Evolutionary conservation across 2,329 filamentous ascomycete genomes (phyloP).

Genomic region (Domatiomyces catenatus): DNA sequence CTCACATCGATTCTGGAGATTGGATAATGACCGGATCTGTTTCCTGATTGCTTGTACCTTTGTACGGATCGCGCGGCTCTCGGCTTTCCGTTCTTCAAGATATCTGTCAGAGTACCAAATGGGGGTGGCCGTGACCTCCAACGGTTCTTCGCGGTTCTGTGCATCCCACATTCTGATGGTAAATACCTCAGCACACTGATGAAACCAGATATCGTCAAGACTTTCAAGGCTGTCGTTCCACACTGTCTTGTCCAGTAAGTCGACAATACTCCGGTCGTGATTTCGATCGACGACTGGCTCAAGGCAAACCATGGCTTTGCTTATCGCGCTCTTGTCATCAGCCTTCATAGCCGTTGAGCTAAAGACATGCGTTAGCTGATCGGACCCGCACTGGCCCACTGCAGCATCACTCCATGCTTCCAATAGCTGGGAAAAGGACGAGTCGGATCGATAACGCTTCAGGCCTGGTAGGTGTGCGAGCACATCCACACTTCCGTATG

Average conservation of each 20-base stretch:
- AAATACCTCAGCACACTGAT: conserved; percentile 39
- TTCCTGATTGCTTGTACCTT: conserved; percentile 19
- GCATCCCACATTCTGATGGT: conserved; percentile 31
- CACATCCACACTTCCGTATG: conserved; percentile 42
- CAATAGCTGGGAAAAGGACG: conserved; percentile 30
- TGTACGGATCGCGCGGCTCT: conserved; percentile 32
- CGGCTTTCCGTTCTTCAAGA: conserved; percentile 34
- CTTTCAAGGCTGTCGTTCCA: conserved; percentile 29
- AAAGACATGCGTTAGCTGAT: conserved; percentile 30
- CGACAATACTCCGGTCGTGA: conserved; percentile 34
- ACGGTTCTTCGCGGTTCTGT: conserved; percentile 20
- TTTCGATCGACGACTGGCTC: conserved; percentile 25
- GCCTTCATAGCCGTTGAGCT: conserved; percentile 30
- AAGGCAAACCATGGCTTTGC: conserved; percentile 26
- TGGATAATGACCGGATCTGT: conserved; percentile 11
- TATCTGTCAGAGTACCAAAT: conserved; percentile 47
- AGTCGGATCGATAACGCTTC: conserved; percentile 23
- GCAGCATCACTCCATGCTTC: conserved; percentile 35
- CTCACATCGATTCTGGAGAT: conserved; percentile 11
- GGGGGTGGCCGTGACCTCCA: conserved; percentile 37
- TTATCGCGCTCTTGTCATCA: conserved; percentile 17
- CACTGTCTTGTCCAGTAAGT: conserved; percentile 37
- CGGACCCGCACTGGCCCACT: conserved; percentile 26
- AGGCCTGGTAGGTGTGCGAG: conserved; percentile 30
- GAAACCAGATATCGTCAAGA: conserved; percentile 33